Conservation (phyloP, 805 yeast genomes). For the Saccharomycopsis capsularis region DNA sequence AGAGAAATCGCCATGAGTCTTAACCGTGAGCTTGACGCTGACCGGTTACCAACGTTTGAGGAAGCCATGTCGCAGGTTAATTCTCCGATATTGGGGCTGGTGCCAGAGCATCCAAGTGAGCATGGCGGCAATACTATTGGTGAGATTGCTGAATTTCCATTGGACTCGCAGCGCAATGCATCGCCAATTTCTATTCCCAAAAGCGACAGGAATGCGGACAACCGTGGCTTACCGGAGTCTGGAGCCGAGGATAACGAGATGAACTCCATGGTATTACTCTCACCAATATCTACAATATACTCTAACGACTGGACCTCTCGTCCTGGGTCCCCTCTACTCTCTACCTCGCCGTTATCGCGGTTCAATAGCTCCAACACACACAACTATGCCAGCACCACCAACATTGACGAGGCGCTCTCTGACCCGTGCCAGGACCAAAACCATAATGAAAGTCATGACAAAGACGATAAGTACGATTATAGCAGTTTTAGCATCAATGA, state of each 20-base stretch:
- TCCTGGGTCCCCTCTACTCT: not conserved
- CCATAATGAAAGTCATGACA: too few relatives aligned
- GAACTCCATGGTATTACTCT: constrained; percentile 5
- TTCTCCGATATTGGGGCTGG: not conserved
- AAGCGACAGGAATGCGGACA: not conserved
- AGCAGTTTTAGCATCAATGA: too few relatives aligned
- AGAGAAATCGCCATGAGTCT: not conserved
- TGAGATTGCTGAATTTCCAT: not conserved
- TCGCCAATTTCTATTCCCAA: not conserved
- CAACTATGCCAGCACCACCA: not conserved
- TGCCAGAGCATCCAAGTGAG: too few relatives aligned
- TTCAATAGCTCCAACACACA: too few relatives aligned
- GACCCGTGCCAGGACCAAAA: too few relatives aligned
- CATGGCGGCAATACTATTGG: too few relatives aligned
- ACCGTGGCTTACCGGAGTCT: not conserved
- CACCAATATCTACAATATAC: constrained; percentile 11
- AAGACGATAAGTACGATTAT: too few relatives aligned
- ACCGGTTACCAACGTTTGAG: constrained; percentile 11
- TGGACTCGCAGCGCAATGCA: not conserved
- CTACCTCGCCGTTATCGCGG: not conserved
- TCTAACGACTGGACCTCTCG: not conserved
- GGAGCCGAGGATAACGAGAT: constrained; percentile 2
- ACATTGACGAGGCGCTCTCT: not conserved
- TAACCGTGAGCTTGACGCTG: constrained; percentile 1
- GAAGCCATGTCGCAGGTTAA: constrained; percentile 7